These are phyloP conservation scores for Eudorina sp. DNA, from an alignment of 139 green algal species.

Conservation along the genomic window DNA sequence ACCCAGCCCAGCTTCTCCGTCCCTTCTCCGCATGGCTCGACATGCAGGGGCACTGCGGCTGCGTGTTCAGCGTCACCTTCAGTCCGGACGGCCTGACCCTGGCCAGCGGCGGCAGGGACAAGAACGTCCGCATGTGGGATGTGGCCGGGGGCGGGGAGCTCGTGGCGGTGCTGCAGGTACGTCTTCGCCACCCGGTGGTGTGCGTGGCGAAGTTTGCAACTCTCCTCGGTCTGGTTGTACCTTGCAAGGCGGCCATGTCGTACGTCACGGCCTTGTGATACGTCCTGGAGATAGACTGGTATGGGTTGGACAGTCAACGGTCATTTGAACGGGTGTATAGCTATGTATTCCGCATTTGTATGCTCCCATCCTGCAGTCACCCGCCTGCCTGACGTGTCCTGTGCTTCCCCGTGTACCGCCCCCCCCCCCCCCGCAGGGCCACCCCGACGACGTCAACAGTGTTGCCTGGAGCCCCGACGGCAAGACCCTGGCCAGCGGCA, in stretches of 20 bases:
- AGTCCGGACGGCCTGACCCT: conserved; percentile 22
- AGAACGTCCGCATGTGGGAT: conserved; percentile 17
- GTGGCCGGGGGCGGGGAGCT: neutral
- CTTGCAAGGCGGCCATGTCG: neutral
- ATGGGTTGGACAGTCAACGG: no score
- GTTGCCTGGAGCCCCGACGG: conserved; percentile 28
- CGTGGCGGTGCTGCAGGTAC: neutral
- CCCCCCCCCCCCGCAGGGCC: neutral
- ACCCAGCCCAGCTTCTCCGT: neutral
- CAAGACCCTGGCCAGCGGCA: neutral
- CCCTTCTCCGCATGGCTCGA: no score
- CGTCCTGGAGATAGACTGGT: no score
- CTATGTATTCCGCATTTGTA: no score
- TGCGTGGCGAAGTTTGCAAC: no score
- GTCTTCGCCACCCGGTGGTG: neutral
- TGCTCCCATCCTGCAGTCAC: no score
- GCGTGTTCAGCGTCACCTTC: neutral
- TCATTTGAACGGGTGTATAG: no score
- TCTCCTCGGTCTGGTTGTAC: no score
- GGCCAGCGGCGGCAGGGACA: conserved; percentile 3
- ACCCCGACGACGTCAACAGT: neutral
- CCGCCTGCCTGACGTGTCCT: neutral
- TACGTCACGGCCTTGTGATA: neutral
- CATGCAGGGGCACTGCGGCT: conserved; percentile 2
- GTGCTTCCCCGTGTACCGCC: neutral